A percentile compares a stretch with the other conserved stretches of the same genome.
Evolutionary conservation across 345 rosid species (phyloP).

Genomic region (Linum usitatissimum): DNA sequence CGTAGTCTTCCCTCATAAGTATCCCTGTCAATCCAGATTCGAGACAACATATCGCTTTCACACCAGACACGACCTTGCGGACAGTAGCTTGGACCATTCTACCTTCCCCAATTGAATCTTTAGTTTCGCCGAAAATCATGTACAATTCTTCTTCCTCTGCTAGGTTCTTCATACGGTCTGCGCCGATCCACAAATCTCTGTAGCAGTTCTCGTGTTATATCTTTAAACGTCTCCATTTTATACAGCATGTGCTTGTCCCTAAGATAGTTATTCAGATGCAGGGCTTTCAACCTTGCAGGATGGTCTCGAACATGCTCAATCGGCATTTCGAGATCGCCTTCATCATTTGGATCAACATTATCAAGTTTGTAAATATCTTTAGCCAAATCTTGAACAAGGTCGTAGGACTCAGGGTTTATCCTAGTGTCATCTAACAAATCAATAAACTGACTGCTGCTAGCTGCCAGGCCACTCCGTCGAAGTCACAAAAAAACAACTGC

Average conservation of each 20-base stretch:
- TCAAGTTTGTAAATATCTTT: slow-evolving; percentile 67
- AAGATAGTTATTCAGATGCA: slow-evolving; percentile 49
- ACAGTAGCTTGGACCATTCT: slow-evolving; percentile 85
- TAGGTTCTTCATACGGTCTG: slow-evolving; percentile 63
- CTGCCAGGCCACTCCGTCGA: slow-evolving; percentile 89
- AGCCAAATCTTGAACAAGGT: slow-evolving; percentile 85
- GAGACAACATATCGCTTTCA: slow-evolving; percentile 75
- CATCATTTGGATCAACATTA: slow-evolving; percentile 72
- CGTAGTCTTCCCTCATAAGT: slow-evolving; percentile 76
- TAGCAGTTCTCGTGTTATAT: slow-evolving; percentile 63
- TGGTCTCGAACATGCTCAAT: slow-evolving; percentile 90
- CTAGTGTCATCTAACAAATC: slow-evolving; percentile 96
- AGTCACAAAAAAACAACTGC: slow-evolving; percentile 88
- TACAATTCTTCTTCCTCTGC: slow-evolving; percentile 82
- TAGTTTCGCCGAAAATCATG: slow-evolving; percentile 94
- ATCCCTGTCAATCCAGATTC: slow-evolving; percentile 95
- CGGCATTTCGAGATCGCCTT: slow-evolving; percentile 92
- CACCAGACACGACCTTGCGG: slow-evolving; percentile 56
- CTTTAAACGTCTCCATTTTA: slow-evolving; percentile 62
- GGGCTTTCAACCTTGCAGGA: slow-evolving; percentile 52
- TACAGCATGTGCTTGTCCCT: slow-evolving; percentile 40
- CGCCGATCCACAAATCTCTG: slow-evolving; percentile 94
- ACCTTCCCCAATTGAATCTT: slow-evolving; percentile 84
- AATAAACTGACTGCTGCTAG: slow-evolving; percentile 83
- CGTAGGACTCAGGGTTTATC: slow-evolving; percentile 94